Evolutionary conservation across 176 grass and related monocot genomes (phyloP).

Genomic region (Panicum miliaceum): DNA sequence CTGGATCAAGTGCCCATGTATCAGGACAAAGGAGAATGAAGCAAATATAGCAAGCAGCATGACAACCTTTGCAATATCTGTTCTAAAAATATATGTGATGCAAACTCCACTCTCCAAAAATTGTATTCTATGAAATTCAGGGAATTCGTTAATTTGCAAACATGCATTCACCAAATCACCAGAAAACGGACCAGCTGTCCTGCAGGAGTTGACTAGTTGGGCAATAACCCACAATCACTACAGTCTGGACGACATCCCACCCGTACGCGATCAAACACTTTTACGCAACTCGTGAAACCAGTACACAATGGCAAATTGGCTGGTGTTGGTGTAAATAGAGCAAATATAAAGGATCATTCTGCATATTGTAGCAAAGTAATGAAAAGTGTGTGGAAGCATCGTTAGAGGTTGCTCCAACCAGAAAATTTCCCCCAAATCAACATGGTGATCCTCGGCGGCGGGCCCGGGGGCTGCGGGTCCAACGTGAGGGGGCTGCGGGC

Average conservation of each 20-base stretch:
- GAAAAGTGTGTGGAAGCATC: no score
- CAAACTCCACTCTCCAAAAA: background rate
- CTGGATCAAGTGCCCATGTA: slow-evolving; percentile 19
- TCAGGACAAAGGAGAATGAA: background rate
- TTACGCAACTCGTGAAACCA: background rate
- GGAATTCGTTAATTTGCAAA: background rate
- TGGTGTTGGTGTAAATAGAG: no score
- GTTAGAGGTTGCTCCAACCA: no score
- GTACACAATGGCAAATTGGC: background rate
- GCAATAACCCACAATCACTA: background rate
- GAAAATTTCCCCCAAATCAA: no score
- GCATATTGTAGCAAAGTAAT: no score
- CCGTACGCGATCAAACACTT: slow-evolving; percentile 14
- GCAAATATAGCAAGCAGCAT: background rate
- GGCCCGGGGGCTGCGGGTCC: no score
- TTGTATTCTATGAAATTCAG: background rate
- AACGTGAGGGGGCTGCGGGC: no score
- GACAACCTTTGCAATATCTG: no score
- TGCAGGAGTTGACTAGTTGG: background rate
- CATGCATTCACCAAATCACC: background rate
- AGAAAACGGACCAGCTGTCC: background rate
- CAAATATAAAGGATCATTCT: no score
- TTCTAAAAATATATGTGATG: background rate
- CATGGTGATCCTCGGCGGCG: no score
- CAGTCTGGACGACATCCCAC: background rate